phyloP scores from a whole-genome alignment of 352 stramenopile species.

The Globisporangium acanthophoron region DNA sequence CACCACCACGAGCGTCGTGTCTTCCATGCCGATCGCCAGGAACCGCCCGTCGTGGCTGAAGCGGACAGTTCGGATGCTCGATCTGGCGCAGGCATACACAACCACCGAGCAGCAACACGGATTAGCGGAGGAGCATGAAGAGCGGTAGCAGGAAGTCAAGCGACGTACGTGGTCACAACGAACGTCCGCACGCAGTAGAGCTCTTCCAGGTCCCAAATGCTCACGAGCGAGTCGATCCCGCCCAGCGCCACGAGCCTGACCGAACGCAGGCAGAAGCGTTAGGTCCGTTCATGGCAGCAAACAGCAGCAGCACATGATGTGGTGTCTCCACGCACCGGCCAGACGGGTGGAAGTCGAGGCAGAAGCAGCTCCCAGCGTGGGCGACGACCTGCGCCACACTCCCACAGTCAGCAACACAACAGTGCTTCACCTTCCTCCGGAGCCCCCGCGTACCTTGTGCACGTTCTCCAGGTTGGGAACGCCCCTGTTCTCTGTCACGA shows the following conservation, averaged over 20 bases:
- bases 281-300: neutral
- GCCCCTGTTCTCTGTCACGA: conserved; percentile 71
- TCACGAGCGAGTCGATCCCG: conserved; percentile 82
- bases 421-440: neutral
- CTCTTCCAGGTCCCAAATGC: conserved; percentile 81
- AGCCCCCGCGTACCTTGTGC: conserved; percentile 46
- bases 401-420: neutral
- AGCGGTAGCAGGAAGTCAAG: neutral
- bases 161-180: conserved; percentile 60
- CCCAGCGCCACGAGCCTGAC: conserved; percentile 64
- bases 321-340: conserved; percentile 33
- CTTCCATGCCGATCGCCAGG: conserved; percentile 75
- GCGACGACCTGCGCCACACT: conserved; percentile 38
- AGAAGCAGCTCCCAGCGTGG: conserved; percentile 79
- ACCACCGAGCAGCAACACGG: neutral
- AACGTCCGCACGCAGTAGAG: conserved; percentile 84
- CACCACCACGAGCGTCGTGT: conserved; percentile 63
- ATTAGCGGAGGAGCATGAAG: neutral
- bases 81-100: conserved; percentile 20
- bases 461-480: conserved; percentile 80
- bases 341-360: conserved; percentile 70
- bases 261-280: neutral
- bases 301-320: neutral
- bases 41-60: conserved; percentile 74
- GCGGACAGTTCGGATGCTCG: conserved; percentile 72